Conservation (phyloP, 495 filamentous ascomycete species). For the Penicillium alfredii region DNA sequence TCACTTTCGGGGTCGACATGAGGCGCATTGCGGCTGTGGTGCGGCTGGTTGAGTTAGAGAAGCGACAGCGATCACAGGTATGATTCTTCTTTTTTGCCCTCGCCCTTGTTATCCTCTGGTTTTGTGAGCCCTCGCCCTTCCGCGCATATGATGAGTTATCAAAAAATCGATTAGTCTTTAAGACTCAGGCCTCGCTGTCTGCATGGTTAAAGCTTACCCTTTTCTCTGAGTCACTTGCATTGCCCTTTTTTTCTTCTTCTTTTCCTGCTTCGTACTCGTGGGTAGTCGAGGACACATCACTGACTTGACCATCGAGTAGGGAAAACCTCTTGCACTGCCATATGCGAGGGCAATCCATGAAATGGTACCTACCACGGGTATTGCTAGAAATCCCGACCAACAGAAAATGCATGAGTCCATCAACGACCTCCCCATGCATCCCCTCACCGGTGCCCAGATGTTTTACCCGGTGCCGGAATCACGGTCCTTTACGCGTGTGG, state of each 20-base stretch:
- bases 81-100: slow-evolving; percentile 15
- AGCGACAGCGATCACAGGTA: slow-evolving; percentile 68
- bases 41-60: slow-evolving; percentile 80
- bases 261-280: too few species aligned
- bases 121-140: slow-evolving; percentile 8
- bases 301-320: slow-evolving; percentile 44
- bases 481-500: slow-evolving; percentile 76
- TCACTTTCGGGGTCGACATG: slow-evolving; percentile 72
- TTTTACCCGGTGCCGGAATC: slow-evolving; percentile 91
- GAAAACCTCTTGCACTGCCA: slow-evolving; percentile 66
- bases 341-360: slow-evolving; percentile 68
- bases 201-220: slow-evolving; percentile 62
- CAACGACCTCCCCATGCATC: slow-evolving; percentile 84
- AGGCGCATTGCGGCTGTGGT: slow-evolving; percentile 84
- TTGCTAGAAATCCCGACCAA: slow-evolving; percentile 20
- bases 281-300: slow-evolving; percentile 1
- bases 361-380: slow-evolving; percentile 67
- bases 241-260: slow-evolving; percentile 4
- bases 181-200: slow-evolving; percentile 56
- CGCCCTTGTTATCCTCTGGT: slow-evolving; percentile 1
- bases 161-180: slow-evolving; percentile 99
- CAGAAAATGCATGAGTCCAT: slow-evolving; percentile 67
- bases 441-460: slow-evolving; percentile 70
- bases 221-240: slow-evolving; percentile 25
- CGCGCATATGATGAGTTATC: slow-evolving; percentile 58